A percentile compares a stretch with the other conserved stretches of the same genome.
Conservation (phyloP, 1,139 yeast species). For the Yamadazyma kanchanaburiensis region DNA sequence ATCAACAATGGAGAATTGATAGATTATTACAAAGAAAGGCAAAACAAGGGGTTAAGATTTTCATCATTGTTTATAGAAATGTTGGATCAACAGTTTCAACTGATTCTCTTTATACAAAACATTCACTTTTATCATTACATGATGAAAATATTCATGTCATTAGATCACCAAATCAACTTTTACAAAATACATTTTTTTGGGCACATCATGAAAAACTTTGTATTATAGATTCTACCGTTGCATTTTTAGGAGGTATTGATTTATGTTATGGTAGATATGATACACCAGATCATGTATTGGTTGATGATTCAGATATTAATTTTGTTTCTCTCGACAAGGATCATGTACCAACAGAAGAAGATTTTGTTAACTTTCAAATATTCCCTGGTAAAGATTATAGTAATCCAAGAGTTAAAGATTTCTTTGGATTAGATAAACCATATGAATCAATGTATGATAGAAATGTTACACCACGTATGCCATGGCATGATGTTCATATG, state of each 20-base stretch:
- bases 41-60: conserved; percentile 90
- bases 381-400: conserved; percentile 98
- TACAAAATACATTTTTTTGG: conserved; percentile 95
- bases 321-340: conserved; percentile 32
- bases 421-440: conserved; percentile 75
- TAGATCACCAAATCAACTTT: conserved; percentile 92
- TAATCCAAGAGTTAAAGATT: conserved; percentile 90
- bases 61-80: conserved; percentile 90
- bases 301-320: conserved; percentile 60
- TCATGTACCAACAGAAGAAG: conserved; percentile 26
- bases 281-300: conserved; percentile 90
- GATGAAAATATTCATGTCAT: conserved; percentile 81
- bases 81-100: conserved; percentile 92
- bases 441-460: conserved; percentile 93
- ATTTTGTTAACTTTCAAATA: conserved; percentile 52
- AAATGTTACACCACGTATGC: conserved; percentile 83
- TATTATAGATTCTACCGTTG: conserved; percentile 81
- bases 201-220: conserved; percentile 97
- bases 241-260: conserved; percentile 94
- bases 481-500: conserved; percentile 99
- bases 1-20: conserved; percentile 92
- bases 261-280: conserved; percentile 94
- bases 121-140: conserved; percentile 80
- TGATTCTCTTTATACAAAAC: conserved; percentile 92
- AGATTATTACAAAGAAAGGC: conserved; percentile 87